Evolutionary conservation across 2,329 filamentous ascomycete genomes (phyloP).

Genomic region (Pseudogymnoascus sp.): DNA sequence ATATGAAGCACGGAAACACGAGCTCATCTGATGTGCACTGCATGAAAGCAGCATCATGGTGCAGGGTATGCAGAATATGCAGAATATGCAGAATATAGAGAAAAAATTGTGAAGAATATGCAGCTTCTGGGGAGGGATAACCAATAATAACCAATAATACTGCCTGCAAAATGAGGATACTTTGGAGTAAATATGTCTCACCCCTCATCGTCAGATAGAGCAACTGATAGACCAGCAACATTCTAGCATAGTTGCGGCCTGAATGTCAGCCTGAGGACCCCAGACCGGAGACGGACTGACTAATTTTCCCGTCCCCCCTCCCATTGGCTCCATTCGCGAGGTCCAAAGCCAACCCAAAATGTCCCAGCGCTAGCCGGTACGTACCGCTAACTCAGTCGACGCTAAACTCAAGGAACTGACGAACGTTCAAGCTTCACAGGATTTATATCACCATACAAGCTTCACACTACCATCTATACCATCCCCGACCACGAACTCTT

Average conservation of each 20-base stretch:
- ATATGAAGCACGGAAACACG: neutral
- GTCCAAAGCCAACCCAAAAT: neutral
- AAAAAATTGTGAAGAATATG: neutral
- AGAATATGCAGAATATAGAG: neutral
- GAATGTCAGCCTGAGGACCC: neutral
- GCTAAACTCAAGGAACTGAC: neutral
- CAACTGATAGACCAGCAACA: too few relatives aligned
- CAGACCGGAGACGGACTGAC: neutral
- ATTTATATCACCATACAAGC: constrained; percentile 5
- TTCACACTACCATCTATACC: neutral
- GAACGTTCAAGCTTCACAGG: constrained; percentile 8
- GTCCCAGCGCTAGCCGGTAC: neutral
- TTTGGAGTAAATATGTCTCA: neutral
- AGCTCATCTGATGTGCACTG: neutral
- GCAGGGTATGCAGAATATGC: neutral
- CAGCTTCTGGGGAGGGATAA: neutral
- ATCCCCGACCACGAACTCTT: neutral
- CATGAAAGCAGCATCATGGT: neutral
- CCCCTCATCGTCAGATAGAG: neutral
- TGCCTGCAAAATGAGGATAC: neutral
- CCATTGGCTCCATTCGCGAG: neutral
- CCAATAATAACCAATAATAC: neutral
- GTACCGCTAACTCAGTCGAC: neutral
- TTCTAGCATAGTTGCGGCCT: neutral
- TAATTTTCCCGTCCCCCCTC: neutral